These are phyloP conservation scores for Helianthus tuberosus DNA, from an alignment of 129 eudicot species.

Conservation along the genomic window DNA sequence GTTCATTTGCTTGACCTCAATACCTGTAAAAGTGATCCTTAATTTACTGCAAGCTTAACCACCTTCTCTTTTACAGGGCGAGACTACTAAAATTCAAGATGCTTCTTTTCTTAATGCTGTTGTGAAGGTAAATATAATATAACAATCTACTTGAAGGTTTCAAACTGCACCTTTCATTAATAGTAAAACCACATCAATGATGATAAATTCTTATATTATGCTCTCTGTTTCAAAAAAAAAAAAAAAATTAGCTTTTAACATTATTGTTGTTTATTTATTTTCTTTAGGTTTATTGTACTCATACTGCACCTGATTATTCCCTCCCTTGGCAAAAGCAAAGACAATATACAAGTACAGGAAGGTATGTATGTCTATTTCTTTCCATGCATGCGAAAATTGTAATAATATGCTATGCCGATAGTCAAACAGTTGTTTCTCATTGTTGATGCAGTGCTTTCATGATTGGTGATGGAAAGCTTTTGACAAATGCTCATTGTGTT, in stretches of 20 bases:
- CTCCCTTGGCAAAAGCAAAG: conserved; percentile 99
- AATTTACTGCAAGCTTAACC: conserved; percentile 24
- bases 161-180: conserved; percentile 11
- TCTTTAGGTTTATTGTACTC: conserved; percentile 86
- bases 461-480: conserved; percentile 95
- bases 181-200: conserved; percentile 17
- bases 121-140: conserved; percentile 65
- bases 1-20: conserved; percentile 3
- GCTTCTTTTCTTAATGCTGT: conserved; percentile 88
- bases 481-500: conserved; percentile 99
- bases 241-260: neutral
- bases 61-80: conserved; percentile 54
- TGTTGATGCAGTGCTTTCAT: conserved; percentile 81
- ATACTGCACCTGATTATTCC: conserved; percentile 92
- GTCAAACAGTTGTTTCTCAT: conserved; percentile 18
- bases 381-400: neutral
- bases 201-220: conserved; percentile 2
- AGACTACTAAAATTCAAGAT: conserved; percentile 66
- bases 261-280: conserved; percentile 8
- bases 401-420: conserved; percentile 3
- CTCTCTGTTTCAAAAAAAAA: neutral
- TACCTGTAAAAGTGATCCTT: conserved; percentile 3
- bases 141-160: conserved; percentile 15
- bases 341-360: conserved; percentile 93
- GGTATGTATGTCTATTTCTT: conserved; percentile 57